Evolutionary conservation across 768 basidiomycete genomes (phyloP).

Genomic region (Dendrothele bispora): DNA sequence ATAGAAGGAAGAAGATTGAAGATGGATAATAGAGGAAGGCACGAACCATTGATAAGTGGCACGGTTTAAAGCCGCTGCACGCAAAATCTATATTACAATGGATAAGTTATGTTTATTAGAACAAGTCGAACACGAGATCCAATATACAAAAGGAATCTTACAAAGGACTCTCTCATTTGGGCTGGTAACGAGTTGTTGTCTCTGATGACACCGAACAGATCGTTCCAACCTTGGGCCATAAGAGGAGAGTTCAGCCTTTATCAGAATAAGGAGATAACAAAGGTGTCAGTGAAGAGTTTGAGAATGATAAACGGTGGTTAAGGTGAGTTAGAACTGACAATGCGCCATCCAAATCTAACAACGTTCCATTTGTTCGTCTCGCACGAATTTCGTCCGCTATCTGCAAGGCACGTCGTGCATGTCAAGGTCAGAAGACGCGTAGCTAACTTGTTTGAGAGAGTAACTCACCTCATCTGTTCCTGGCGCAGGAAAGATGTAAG

Average conservation of each 20-base stretch:
- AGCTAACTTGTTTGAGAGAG: too few relatives aligned
- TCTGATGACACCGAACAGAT: conserved; percentile 27
- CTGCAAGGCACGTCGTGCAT: conserved; percentile 18
- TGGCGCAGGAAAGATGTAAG: conserved; percentile 40
- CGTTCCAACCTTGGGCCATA: conserved; percentile 27
- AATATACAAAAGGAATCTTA: conserved; percentile 12
- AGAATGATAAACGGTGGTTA: too few relatives aligned
- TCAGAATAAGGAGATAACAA: too few relatives aligned
- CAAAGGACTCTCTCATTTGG: conserved; percentile 37
- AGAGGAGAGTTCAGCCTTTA: conserved; percentile 26
- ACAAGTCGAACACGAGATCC: not conserved
- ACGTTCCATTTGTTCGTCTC: conserved; percentile 31
- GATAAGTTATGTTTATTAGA: not conserved
- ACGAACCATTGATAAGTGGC: conserved; percentile 20
- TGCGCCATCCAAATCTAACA: conserved; percentile 37
- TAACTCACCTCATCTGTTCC: conserved; percentile 4
- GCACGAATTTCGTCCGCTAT: conserved; percentile 38
- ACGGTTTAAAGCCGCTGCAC: conserved; percentile 22
- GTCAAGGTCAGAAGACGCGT: too few relatives aligned
- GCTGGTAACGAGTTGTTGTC: conserved; percentile 6
- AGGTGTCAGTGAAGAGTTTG: not conserved
- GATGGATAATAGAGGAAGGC: not conserved
- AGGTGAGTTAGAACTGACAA: too few relatives aligned
- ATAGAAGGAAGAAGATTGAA: not conserved
- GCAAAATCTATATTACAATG: conserved; percentile 30